phyloP scores from a whole-genome alignment of 2,329 filamentous ascomycete genomes.

The Hymenoscyphus fraxineus region DNA sequence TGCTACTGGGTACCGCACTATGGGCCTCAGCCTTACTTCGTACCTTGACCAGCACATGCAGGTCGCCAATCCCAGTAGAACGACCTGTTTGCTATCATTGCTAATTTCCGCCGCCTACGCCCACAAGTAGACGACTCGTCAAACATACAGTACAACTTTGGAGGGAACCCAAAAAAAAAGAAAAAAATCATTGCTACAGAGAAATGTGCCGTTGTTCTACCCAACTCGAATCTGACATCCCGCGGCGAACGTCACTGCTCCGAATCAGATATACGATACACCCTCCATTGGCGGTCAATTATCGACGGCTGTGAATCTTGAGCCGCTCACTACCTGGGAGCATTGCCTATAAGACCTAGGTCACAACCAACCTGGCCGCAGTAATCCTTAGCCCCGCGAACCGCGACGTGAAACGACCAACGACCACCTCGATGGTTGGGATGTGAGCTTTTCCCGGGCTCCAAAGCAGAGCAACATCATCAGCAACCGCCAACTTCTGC shows the following conservation, averaged over 20 bases:
- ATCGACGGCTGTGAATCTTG: constrained; percentile 19
- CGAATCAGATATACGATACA: not conserved
- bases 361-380: not conserved
- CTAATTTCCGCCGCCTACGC: constrained; percentile 24
- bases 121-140: not conserved
- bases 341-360: constrained; percentile 23
- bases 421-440: constrained; percentile 26
- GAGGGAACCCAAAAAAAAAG: not conserved
- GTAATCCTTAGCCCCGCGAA: constrained; percentile 30
- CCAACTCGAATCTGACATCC: not conserved
- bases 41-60: constrained; percentile 19
- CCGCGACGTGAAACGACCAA: constrained; percentile 30
- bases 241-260: constrained; percentile 3
- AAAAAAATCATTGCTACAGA: not conserved
- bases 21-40: constrained; percentile 27
- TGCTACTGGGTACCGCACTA: too few species aligned
- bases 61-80: constrained; percentile 28
- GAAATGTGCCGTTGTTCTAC: constrained; percentile 7
- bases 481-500: constrained; percentile 26
- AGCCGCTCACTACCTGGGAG: constrained; percentile 25
- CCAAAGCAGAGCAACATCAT: constrained; percentile 30
- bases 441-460: constrained; percentile 31
- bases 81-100: constrained; percentile 31
- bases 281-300: constrained; percentile 12
- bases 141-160: not conserved